A percentile compares a stretch with the other conserved stretches of the same genome.
These are phyloP conservation scores for Trichoderma reesei DNA, from an alignment of 495 filamentous ascomycete species.

Conservation along the genomic window DNA sequence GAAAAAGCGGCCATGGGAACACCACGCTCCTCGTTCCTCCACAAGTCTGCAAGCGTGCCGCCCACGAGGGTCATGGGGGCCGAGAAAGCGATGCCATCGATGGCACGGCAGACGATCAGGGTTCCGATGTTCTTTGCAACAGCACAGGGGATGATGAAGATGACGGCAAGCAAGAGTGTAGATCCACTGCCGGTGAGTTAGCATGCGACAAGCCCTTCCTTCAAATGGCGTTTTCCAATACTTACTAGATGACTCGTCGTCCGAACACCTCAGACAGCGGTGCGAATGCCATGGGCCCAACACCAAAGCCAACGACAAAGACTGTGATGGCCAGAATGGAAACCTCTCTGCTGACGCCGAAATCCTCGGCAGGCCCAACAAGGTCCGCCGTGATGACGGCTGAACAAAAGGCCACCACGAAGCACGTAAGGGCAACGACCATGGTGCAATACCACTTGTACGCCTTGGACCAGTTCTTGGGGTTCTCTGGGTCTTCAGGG, in stretches of 20 bases:
- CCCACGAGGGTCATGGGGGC: slow-evolving; percentile 79
- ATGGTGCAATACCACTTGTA: slow-evolving; percentile 62
- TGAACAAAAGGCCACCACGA: slow-evolving; percentile 54
- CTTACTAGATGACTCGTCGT: slow-evolving; percentile 53
- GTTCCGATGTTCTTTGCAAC: slow-evolving; percentile 65
- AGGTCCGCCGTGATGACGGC: slow-evolving; percentile 63
- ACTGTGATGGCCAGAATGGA: slow-evolving; percentile 57
- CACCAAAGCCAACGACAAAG: slow-evolving; percentile 71
- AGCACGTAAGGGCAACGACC: slow-evolving; percentile 53
- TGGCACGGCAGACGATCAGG: slow-evolving; percentile 58
- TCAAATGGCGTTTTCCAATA: background rate
- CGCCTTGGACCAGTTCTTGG: slow-evolving; percentile 56
- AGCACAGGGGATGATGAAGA: slow-evolving; percentile 72
- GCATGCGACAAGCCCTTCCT: background rate
- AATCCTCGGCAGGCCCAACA: slow-evolving; percentile 45
- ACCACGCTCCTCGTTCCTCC: slow-evolving; percentile 71
- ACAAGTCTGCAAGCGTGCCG: slow-evolving; percentile 71
- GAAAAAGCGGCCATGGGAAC: slow-evolving; percentile 82
- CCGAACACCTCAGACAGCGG: slow-evolving; percentile 67
- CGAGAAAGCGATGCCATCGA: slow-evolving; percentile 74
- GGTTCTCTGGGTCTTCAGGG: slow-evolving; percentile 55
- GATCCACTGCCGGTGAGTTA: slow-evolving; percentile 22
- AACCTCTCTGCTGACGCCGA: slow-evolving; percentile 56
- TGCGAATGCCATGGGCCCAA: slow-evolving; percentile 77
- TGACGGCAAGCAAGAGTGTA: slow-evolving; percentile 54